phyloP scores from a whole-genome alignment of 352 stramenopile genomes.

The Elongisporangium undulatum region DNA sequence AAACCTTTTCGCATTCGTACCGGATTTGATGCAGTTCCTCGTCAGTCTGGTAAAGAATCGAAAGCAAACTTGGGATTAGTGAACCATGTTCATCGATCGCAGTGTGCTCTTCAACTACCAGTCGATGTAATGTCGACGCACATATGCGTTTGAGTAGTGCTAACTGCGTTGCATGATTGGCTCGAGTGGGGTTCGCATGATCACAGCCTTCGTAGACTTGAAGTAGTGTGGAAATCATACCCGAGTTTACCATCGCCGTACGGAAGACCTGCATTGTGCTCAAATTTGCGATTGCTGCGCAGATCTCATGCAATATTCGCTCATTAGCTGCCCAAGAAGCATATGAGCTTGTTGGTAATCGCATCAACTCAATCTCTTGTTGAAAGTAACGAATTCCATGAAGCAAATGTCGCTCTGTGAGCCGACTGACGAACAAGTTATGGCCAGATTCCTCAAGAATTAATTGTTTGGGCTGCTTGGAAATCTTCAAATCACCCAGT shows the following conservation, averaged over 20 bases:
- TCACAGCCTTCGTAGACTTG: slow-evolving; percentile 20
- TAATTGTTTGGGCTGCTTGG: not conserved
- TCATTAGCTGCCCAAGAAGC: slow-evolving; percentile 11
- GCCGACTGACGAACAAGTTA: slow-evolving; percentile 17
- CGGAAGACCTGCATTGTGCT: slow-evolving; percentile 61
- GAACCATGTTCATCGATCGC: slow-evolving; percentile 24
- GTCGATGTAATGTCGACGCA: slow-evolving; percentile 60
- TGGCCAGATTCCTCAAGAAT: not conserved
- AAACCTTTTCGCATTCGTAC: slow-evolving; percentile 75
- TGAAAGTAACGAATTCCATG: slow-evolving; percentile 57
- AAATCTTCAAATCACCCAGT: not conserved
- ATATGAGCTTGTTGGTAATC: not conserved
- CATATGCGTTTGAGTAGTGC: slow-evolving; percentile 39
- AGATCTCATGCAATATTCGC: slow-evolving; percentile 52
- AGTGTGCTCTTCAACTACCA: slow-evolving; percentile 56
- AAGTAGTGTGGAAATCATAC: slow-evolving; percentile 49
- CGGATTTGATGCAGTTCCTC: slow-evolving; percentile 66
- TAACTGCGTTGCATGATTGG: not conserved
- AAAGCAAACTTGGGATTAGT: slow-evolving; percentile 52
- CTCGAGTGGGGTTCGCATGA: slow-evolving; percentile 1
- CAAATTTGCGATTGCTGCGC: slow-evolving; percentile 60
- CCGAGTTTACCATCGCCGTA: slow-evolving; percentile 43
- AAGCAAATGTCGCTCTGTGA: slow-evolving; percentile 54
- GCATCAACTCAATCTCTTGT: slow-evolving; percentile 34
- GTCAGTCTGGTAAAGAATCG: slow-evolving; percentile 47